Evolutionary conservation across 805 yeast genomes (phyloP), one percentile per base, ranked within the genome.

Genomic region (Saccharomycopsis sp.): DNA sequence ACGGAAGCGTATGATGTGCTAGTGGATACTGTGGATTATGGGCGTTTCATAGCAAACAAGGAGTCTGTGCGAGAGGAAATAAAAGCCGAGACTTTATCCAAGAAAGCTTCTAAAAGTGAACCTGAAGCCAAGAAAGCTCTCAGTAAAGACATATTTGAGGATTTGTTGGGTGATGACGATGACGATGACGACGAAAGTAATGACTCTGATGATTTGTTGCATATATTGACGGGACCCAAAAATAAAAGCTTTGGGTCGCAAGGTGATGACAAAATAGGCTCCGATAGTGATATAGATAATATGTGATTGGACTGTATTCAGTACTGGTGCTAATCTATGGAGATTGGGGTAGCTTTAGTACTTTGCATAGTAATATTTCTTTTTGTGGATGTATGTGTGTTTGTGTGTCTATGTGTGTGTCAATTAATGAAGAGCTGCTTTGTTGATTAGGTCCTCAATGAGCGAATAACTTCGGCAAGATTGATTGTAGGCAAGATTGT

Each of bases 11-110:
- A 57, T 51, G 47, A 44, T 8, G 24, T 57, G 5, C 47, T 59
- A 41, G 8, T 21, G 18, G 62, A 57, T 18, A 59, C 62, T 3
- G 51, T 18, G 2, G 60, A 59, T 41, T 59, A 54, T 41, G 62
- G 62, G 5, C 34, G 60, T 29, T 50, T 57, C 24, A 41, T 59
- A 3, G 55, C 53, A 16, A 58, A 56, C 23, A 18, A 51, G 15
- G 20, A 23, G 15, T 18, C 34, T 1, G 15, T 51, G 37, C 5
- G 12, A 12, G 37, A 44, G 48, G 21, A 5, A 44, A 4, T 12
- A 18, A 12, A 44, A 44, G 21, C 18, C 48, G 48, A 5, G 48
- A 4, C 18, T 12, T 37, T 12, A 37, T 44, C 48, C 23, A 2
- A 18, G n/a, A 50, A 50, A 50, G 9, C 3, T 2, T n/a, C 18